Conservation (phyloP, 164 flowering plant genomes). For the Magnolia officinalis region DNA sequence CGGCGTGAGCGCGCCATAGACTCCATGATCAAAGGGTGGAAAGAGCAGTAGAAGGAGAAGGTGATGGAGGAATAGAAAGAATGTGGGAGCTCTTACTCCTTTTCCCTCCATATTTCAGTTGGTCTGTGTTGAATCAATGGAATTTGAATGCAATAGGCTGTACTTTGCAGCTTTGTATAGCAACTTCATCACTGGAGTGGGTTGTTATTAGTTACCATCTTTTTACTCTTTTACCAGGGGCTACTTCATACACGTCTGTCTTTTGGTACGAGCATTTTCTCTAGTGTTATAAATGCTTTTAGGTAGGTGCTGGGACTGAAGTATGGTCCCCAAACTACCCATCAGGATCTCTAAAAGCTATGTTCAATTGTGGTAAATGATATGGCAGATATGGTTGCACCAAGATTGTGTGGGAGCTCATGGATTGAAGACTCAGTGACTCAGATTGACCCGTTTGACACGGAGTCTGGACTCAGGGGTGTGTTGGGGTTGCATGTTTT, state of each 20-base stretch:
- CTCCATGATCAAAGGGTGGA: background rate
- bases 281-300: constrained; percentile 3
- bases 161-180: background rate
- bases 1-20: constrained; percentile 18
- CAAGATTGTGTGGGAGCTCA: background rate
- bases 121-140: background rate
- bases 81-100: background rate
- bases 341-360: background rate
- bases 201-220: constrained; percentile 16
- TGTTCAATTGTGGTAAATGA: background rate
- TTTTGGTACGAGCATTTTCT: background rate
- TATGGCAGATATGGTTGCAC: background rate
- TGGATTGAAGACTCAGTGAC: no score
- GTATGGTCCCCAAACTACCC: background rate
- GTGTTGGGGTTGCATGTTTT: no score
- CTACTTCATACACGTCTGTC: background rate
- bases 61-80: constrained; percentile 1
- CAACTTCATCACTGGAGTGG: background rate
- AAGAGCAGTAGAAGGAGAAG: constrained; percentile 4
- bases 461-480: no score
- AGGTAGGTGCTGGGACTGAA: background rate
- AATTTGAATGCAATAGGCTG: background rate
- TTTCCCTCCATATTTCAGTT: background rate
- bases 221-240: background rate
- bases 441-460: no score